Evolutionary conservation across 345 rosid species (phyloP).

Genomic region (Salix viminalis): DNA sequence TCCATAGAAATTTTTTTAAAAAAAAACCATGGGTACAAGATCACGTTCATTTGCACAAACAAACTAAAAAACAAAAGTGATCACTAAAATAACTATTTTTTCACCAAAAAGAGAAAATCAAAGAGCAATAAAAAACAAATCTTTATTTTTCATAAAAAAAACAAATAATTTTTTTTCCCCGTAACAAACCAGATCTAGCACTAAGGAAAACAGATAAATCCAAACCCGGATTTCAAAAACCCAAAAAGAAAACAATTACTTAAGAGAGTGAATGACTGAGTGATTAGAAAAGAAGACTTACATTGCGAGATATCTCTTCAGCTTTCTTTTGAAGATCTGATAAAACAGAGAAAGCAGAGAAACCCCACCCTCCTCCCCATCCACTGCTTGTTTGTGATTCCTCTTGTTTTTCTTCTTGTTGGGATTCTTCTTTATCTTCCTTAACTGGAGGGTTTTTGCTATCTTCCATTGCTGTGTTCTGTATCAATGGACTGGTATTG

Average conservation of each 20-base stretch:
- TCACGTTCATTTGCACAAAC: neutral
- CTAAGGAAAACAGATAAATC: neutral
- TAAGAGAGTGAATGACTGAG: neutral
- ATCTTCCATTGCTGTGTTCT: conserved; percentile 10
- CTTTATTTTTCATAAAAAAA: no score
- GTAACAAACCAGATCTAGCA: conserved; percentile 12
- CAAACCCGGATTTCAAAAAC: neutral
- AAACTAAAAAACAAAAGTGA: neutral
- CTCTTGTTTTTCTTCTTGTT: neutral
- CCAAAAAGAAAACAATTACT: neutral
- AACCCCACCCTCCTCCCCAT: conserved; percentile 95
- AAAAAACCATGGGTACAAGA: neutral
- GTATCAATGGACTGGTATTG: neutral
- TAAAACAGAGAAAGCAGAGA: conserved; percentile 68
- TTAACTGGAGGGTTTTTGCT: neutral
- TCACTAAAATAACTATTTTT: neutral
- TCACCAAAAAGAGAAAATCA: neutral
- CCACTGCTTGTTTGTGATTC: conserved; percentile 22
- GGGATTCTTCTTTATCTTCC: neutral
- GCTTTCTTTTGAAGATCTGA: conserved; percentile 96
- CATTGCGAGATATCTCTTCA: conserved; percentile 92
- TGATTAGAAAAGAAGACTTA: conserved; percentile 10
- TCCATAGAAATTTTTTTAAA: neutral
- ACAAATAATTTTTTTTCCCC: neutral
- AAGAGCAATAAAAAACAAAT: neutral